A percentile compares a stretch with the other conserved stretches of the same genome.
Evolutionary conservation across 2,329 filamentous ascomycete species (phyloP).

Genomic region (Aspergillus puulaauensis): DNA sequence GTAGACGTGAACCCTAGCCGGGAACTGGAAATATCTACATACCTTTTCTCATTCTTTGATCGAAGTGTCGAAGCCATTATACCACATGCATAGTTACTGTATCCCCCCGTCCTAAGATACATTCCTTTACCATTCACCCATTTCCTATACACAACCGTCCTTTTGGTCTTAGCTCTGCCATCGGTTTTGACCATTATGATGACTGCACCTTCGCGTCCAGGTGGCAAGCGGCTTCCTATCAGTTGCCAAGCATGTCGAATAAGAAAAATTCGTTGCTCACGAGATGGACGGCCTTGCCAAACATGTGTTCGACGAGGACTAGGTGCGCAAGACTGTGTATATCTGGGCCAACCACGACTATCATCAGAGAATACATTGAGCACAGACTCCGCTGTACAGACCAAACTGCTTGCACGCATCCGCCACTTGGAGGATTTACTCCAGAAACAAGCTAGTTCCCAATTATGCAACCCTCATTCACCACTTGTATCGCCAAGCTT

Average conservation of each 20-base stretch:
- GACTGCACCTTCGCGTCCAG: slow-evolving; percentile 26
- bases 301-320: slow-evolving; percentile 41
- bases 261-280: slow-evolving; percentile 42
- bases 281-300: slow-evolving; percentile 40
- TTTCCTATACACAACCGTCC: not conserved
- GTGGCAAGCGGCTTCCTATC: slow-evolving; percentile 38
- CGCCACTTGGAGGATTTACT: slow-evolving; percentile 37
- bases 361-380: slow-evolving; percentile 25
- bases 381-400: slow-evolving; percentile 26
- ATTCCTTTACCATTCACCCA: not conserved
- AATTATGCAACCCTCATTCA: slow-evolving; percentile 23
- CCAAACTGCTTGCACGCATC: slow-evolving; percentile 35
- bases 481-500: slow-evolving; percentile 28
- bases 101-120: not conserved
- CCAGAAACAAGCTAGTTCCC: slow-evolving; percentile 30
- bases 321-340: slow-evolving; percentile 38
- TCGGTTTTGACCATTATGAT: slow-evolving; percentile 14
- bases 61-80: not conserved
- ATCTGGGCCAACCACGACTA: slow-evolving; percentile 35
- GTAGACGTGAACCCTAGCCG: not conserved
- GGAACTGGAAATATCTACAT: not conserved
- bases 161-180: not conserved
- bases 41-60: not conserved
- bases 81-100: not conserved
- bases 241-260: slow-evolving; percentile 43